A percentile compares a stretch with the other conserved stretches of the same genome.
Evolutionary conservation across 148 eudicot species (phyloP).

Genomic region (Spergularia marina): DNA sequence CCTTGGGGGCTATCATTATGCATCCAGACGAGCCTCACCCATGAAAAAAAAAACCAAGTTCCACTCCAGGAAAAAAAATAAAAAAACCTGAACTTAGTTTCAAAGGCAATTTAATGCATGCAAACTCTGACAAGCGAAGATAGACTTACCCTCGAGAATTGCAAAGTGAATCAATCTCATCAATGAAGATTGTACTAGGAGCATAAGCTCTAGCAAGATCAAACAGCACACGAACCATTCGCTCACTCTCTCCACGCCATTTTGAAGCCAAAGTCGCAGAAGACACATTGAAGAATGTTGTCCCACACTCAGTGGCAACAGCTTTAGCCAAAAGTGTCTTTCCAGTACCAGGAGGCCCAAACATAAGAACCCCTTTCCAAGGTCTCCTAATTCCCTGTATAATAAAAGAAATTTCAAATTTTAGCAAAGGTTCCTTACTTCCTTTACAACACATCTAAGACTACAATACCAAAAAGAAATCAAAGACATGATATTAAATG

Average conservation of each 20-base stretch:
- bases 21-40: not conserved
- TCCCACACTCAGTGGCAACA: conserved; percentile 97
- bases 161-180: conserved; percentile 99
- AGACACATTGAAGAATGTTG: conserved; percentile 96
- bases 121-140: not conserved
- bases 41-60: not conserved
- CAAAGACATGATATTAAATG: not conserved
- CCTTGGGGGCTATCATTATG: not conserved
- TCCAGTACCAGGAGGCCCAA: conserved; percentile 99
- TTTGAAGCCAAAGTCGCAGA: conserved; percentile 98
- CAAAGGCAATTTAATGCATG: not conserved
- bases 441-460: not conserved
- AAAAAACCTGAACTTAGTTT: not conserved
- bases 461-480: not conserved
- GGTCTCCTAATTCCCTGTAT: conserved; percentile 95
- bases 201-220: conserved; percentile 98
- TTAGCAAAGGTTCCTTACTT: conserved; percentile 11
- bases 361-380: conserved; percentile 99
- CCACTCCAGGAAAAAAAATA: not conserved
- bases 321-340: conserved; percentile 99
- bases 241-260: conserved; percentile 99
- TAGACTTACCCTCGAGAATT: conserved; percentile 82
- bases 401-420: not conserved
- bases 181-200: conserved; percentile 97
- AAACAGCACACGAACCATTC: conserved; percentile 93